Conservation (phyloP, 179 eudicot genomes). For the Carnegiea gigantea region DNA sequence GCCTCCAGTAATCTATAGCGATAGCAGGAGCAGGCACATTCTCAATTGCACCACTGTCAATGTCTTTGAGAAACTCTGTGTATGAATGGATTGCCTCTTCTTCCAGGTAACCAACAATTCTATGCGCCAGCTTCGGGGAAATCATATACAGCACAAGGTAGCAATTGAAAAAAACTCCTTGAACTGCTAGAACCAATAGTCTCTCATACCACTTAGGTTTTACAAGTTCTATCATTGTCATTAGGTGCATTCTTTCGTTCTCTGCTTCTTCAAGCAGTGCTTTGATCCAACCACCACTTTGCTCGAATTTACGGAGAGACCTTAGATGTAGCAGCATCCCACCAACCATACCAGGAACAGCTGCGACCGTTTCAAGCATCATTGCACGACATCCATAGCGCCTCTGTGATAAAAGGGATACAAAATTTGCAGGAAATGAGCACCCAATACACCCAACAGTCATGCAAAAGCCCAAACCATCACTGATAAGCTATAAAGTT, state of each 20-base stretch:
- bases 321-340: conserved; percentile 79
- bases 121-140: conserved; percentile 88
- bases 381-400: conserved; percentile 89
- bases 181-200: conserved; percentile 71
- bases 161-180: conserved; percentile 79
- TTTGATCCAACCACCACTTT: conserved; percentile 93
- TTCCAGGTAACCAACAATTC: conserved; percentile 88
- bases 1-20: conserved; percentile 90
- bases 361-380: conserved; percentile 97
- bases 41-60: conserved; percentile 66
- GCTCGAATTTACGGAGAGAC: conserved; percentile 80
- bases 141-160: conserved; percentile 62
- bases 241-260: conserved; percentile 93
- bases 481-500: too few relatives aligned
- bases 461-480: too few relatives aligned
- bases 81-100: conserved; percentile 94
- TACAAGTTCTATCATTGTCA: conserved; percentile 94
- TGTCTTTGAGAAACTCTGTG: conserved; percentile 78
- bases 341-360: conserved; percentile 94
- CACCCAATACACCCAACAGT: too few relatives aligned
- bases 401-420: conserved; percentile 41
- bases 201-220: conserved; percentile 90
- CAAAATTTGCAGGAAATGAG: neutral
- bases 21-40: conserved; percentile 88
- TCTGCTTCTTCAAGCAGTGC: conserved; percentile 94